Evolutionary conservation across 2,329 filamentous ascomycete genomes (phyloP).

Genomic region (Xylaria sp.): DNA sequence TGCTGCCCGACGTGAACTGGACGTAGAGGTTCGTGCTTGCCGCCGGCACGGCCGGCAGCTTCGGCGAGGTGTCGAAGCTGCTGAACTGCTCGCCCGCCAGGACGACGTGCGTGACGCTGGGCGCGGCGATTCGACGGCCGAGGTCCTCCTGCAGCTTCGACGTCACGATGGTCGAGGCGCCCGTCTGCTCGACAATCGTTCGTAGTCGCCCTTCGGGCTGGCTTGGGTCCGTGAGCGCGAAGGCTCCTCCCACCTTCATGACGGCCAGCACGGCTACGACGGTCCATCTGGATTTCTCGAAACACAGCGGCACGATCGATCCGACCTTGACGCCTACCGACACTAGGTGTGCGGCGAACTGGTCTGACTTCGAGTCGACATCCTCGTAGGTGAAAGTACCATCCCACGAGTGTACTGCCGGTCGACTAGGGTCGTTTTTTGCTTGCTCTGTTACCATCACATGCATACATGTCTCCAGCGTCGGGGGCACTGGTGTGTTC

Average conservation of each 20-base stretch:
- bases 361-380: slow-evolving; percentile 46
- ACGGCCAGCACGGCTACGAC: slow-evolving; percentile 48
- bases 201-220: slow-evolving; percentile 49
- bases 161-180: slow-evolving; percentile 44
- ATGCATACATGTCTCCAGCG: slow-evolving; percentile 49
- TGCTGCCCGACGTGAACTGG: slow-evolving; percentile 68
- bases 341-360: slow-evolving; percentile 45
- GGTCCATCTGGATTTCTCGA: slow-evolving; percentile 53
- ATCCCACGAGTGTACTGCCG: slow-evolving; percentile 55
- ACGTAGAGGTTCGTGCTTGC: slow-evolving; percentile 51
- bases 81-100: slow-evolving; percentile 36
- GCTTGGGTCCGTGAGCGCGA: slow-evolving; percentile 50
- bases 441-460: slow-evolving; percentile 48
- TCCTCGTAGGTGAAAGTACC: slow-evolving; percentile 50
- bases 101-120: slow-evolving; percentile 37
- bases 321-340: slow-evolving; percentile 42
- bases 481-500: slow-evolving; percentile 47
- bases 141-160: slow-evolving; percentile 44
- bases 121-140: slow-evolving; percentile 43
- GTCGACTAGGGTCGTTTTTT: slow-evolving; percentile 39
- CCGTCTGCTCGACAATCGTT: slow-evolving; percentile 49
- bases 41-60: slow-evolving; percentile 42
- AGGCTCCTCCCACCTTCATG: slow-evolving; percentile 53
- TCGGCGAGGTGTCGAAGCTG: slow-evolving; percentile 21
- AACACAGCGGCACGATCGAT: slow-evolving; percentile 52